Base-by-base conservation (phyloP, 2,329 filamentous ascomycete species). In the Xylariales sp. region DNA sequence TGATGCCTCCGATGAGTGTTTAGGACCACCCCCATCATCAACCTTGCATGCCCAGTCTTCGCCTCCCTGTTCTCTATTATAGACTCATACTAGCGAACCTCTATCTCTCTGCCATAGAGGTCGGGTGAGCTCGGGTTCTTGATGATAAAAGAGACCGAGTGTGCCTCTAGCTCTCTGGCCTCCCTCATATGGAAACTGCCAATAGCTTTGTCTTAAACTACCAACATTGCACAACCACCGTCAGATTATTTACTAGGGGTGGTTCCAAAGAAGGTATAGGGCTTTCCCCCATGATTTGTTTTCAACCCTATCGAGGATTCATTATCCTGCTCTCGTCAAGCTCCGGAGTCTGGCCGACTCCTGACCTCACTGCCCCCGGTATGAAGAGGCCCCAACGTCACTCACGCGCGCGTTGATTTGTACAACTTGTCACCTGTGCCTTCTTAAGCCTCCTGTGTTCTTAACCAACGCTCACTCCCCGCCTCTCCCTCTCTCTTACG, bases 131-230 rank as follows among this genome's bases (percentile, higher is more conserved):
- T 36, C 41, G 30, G 53, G 46, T 36, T 28, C 59, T 67, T 70
- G 68, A 69, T 62, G 69, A 74, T 72, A 75, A 62, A 73, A 74
- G 70, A 71, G 71, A 71, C 69, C 68, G 68, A 73, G 69, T 69
- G 69, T 69, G 68, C 73, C 69, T 71, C 70, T 63, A 74, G 63
- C 61, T 71, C 63, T 71, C 71, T 67, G 69, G 71, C 68, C 64
- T 67, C 69, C 59, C 65, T 58, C 64, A 64, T 58, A 72, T 72
- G 68, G 65, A 73, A 73, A 72, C 73, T 68, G 63, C 64, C 71
- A 73, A 73, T 72, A 75, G 74, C 72, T 65, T 71, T 77, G 75
- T 77, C 76, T 78, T 70, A 77, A 73, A 69, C 69, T 66, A 64
- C 67, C 69, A 73, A 74, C 71, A 73, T 76, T 76, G 74, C 75